These are phyloP conservation scores for Polygonum aviculare DNA, from an alignment of 148 eudicot genomes.

Conservation along the genomic window DNA sequence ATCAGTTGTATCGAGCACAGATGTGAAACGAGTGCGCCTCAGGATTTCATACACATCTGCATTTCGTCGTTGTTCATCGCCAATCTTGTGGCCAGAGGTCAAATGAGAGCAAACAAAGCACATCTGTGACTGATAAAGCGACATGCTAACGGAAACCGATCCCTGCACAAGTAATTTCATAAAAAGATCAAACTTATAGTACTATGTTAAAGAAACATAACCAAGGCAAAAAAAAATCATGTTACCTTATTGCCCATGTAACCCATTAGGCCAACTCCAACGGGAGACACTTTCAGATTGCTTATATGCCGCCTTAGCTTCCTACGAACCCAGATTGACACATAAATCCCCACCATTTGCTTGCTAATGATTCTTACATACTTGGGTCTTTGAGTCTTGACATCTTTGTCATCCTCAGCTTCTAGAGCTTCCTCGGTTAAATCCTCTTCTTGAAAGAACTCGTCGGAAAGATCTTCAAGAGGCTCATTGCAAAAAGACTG, in stretches of 20 bases:
- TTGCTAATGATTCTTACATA: constrained; percentile 85
- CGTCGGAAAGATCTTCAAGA: constrained; percentile 28
- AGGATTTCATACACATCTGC: constrained; percentile 73
- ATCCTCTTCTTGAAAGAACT: background rate
- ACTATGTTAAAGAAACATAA: background rate
- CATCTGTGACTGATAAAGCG: constrained; percentile 65
- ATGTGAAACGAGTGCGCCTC: constrained; percentile 71
- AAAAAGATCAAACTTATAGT: background rate
- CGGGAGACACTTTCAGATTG: constrained; percentile 73
- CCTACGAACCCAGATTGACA: constrained; percentile 80
- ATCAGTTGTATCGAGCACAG: constrained; percentile 36
- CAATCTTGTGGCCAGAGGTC: constrained; percentile 71
- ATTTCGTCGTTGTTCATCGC: constrained; percentile 74
- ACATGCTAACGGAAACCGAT: constrained; percentile 87
- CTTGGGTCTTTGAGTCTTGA: constrained; percentile 21
- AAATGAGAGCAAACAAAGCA: constrained; percentile 94
- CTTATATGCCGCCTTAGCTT: constrained; percentile 68
- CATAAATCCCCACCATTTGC: constrained; percentile 93
- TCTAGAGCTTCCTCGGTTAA: no score
- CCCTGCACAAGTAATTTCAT: constrained; percentile 40
- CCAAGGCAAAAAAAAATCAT: background rate
- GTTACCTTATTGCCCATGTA: constrained; percentile 97
- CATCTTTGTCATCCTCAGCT: background rate
- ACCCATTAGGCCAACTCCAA: constrained; percentile 96
- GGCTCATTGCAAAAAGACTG: constrained; percentile 24